Base-by-base conservation (phyloP, 2,329 filamentous ascomycete genomes). In the Albophoma yamanashiensis region DNA sequence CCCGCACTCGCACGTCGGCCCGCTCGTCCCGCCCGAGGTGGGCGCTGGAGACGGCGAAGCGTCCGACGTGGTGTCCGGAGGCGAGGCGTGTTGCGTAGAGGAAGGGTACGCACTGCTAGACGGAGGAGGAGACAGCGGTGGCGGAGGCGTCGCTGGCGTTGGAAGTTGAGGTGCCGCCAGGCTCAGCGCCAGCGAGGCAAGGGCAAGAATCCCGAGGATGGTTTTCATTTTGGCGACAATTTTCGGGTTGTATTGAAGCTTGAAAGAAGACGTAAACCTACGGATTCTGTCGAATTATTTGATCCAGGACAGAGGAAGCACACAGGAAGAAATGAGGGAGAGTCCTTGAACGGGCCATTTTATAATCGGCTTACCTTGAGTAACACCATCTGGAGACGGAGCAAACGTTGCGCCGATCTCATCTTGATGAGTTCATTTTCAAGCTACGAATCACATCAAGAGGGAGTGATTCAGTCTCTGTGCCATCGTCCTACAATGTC, bases 1-100 rank as follows among this genome's bases (percentile, higher is more conserved):
- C 59, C 74, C 74, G 62, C 74, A 76, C 61, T 76, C 71, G 63
- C 74, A 76, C 58, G 71, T 70, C 20, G 74, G 64, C 2, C 68
- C 73, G 11, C 66, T 61, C n/a, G 68, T 67, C 5, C 58, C 60
- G 11, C 59, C 65, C 2, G 66, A 64, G 3, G 64, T 62, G 1
- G 64, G 60, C 34, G 58, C 62, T 27, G 65, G 63, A n/a, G 64
- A 60, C 31, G 52, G 27, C 27, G 14, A 17, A 22, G 43, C 43
- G 56, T 52, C 14, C 65, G 68, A 31, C 2, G 50, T 22, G 4
- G 50, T 22, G 4, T 36, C 31, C 11, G 50, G 4, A 53, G 50
- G 17, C 31, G 50, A 11, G 4, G 31, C 27, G 1, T 22, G 15
- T 12, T n/a, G 47, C 15, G 27, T 34, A n/a, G 47, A 52, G 47